Evolutionary conservation across 495 filamentous ascomycete genomes (phyloP), one percentile per base, ranked within the genome.

Genomic region (Penicillium steckii): DNA sequence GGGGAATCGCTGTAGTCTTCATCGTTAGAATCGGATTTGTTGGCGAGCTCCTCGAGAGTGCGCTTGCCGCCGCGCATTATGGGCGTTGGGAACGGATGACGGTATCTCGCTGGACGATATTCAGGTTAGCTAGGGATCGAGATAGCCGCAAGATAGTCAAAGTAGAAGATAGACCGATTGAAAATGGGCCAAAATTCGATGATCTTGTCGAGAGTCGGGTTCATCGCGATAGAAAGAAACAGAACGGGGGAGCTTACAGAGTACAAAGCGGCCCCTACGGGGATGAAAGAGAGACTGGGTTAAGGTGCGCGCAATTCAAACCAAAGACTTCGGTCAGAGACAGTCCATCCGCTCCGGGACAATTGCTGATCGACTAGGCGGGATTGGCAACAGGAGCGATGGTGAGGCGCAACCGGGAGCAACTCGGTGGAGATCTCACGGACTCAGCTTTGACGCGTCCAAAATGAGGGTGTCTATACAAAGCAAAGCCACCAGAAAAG

Each of bases 11-110:
- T 76, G 67, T 89, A 95, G 64, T 90, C 89, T 38, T 86, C 85
- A 56, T 96, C 91, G 38, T 90, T 83, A 0, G 90, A 82, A 60
- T 96, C 91, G 38, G 90, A 94, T 62, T 88, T 88, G 72, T 84
- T 91, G 19, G 85, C 89, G 57, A 93, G 81, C 55, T 80, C 81
- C 48, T 89, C 85, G 53, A 86, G 67, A 69, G 85, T 87, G 52
- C 90, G 81, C 70, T 94, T 94, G 29, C 63, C 53, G 46, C 73
- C 72, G 77, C 81, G 51, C 43, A 53, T 53, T 43, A 26, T 47
- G 55, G 37, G 18, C 38, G 38, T 3, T 21, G 21, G 23, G 17
- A 9, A 2, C 6, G 38, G 41, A 44, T 37, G 43, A 46, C 30
- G 19, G 26, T 53, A 51, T 59, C 59, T 60, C 44, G 18, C 33